Percentiles rank a stretch among this genome's conserved stretches.
Evolutionary conservation across 2,329 filamentous ascomycete species (phyloP).

Genomic region (Geosmithia putterillii): DNA sequence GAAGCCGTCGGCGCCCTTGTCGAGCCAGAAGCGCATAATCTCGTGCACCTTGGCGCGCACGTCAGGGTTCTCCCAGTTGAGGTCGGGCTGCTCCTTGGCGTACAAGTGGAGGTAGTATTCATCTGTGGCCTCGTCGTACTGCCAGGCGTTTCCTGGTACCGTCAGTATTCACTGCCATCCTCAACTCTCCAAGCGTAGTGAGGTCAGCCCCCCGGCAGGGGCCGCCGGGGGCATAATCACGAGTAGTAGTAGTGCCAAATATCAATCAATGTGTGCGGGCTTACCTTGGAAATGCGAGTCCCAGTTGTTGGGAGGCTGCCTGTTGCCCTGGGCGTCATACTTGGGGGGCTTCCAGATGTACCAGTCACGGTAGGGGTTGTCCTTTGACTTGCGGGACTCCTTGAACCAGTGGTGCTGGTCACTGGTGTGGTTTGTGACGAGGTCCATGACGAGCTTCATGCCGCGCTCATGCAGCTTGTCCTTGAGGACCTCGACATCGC

Average conservation of each 20-base stretch:
- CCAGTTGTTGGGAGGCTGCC: conserved; percentile 51
- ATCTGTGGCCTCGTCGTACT: conserved; percentile 33
- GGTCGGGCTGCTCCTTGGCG: conserved; percentile 57
- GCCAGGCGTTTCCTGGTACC: conserved; percentile 29
- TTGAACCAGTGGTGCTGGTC: conserved; percentile 46
- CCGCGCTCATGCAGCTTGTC: conserved; percentile 45
- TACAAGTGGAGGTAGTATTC: conserved; percentile 58
- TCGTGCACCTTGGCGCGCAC: conserved; percentile 55
- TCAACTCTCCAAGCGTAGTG: too few relatives aligned
- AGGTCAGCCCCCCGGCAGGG: too few relatives aligned
- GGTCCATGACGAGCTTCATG: conserved; percentile 60
- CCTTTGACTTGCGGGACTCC: conserved; percentile 38
- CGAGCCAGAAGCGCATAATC: conserved; percentile 62
- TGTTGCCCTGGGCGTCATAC: conserved; percentile 41
- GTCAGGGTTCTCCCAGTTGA: conserved; percentile 63
- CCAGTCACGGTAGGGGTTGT: conserved; percentile 44
- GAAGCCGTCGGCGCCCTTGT: conserved; percentile 55
- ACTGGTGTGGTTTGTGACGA: conserved; percentile 62
- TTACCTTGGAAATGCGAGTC: conserved; percentile 24
- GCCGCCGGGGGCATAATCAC: too few relatives aligned
- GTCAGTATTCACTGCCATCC: background rate
- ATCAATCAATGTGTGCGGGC: background rate
- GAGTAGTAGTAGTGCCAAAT: too few relatives aligned
- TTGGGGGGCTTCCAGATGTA: conserved; percentile 54
- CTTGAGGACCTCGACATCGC: conserved; percentile 53